Base-by-base conservation (phyloP, 805 yeast species). In the Schwanniomyces vanrijiae region DNA sequence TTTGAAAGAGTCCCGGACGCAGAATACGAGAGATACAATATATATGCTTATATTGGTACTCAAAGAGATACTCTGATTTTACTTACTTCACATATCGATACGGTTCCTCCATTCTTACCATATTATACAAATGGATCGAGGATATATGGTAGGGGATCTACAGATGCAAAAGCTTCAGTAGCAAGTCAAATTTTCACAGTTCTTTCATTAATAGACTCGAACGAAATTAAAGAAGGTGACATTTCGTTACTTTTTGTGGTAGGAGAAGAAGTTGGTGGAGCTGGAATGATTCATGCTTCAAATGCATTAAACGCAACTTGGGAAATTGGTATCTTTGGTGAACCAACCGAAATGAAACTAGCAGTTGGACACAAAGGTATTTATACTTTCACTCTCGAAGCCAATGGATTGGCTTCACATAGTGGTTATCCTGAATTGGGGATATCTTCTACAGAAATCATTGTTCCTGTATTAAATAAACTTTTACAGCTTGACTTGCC, bases 401-500 rank as follows among this genome's bases (percentile, higher is more conserved):
- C 76, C n/a, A 53, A 58, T n/a, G 90, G 89, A 3, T 69, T 73
- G 45, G 78, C 88, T 1, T 67, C 82, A 3, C 90, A 85, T 58
- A 79, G 85, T 2, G 89, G 89, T 1, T 83, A 84, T 61, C 91
- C 91, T 7, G 78, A 84, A 41, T 66, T 81, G 34, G 90, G 90
- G 3, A 62, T 82, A 45, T 81, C 80, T 49, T 88, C 90, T 2
- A 77, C 80, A 43, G 78, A 76, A 43, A 77, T 77, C 47, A 60
- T 84, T 37, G 65, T 85, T 43, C 78, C 80, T 20, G 65, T 78
- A 1, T 68, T 84, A 61, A 56, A 74, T 55, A 69, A 73, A 2
- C 60, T 85, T 37, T 62, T 76, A 28, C 57, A 65, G 24, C 53
- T 69, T 1, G 64, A 75, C 4, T 76, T 74, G 55, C 89, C 90